These are phyloP conservation scores for Candida loeiensis DNA, from an alignment of 805 yeast genomes.

Conservation along the genomic window DNA sequence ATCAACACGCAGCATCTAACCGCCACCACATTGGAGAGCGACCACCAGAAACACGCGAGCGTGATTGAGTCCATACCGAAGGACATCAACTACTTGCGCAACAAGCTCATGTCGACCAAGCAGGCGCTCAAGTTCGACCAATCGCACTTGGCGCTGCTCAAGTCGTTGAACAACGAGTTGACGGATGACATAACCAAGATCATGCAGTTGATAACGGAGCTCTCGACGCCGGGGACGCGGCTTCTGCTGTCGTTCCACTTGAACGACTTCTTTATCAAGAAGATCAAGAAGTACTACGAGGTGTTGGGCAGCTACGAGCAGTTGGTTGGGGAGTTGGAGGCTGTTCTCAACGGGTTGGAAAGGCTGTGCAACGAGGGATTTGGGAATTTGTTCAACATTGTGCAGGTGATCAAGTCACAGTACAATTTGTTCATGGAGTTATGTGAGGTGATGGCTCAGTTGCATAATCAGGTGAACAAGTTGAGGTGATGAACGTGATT, in stretches of 20 bases:
- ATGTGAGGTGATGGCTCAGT: constrained; percentile 68
- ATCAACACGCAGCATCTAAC: constrained; percentile 71
- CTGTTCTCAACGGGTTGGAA: constrained; percentile 45
- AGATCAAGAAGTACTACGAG: constrained; percentile 47
- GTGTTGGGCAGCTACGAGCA: constrained; percentile 55
- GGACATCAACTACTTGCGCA: constrained; percentile 61
- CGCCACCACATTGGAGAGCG: constrained; percentile 63
- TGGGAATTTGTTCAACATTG: constrained; percentile 43
- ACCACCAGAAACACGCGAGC: constrained; percentile 57
- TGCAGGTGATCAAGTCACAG: constrained; percentile 63
- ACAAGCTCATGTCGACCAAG: constrained; percentile 58
- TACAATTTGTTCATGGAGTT: constrained; percentile 69
- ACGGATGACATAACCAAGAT: constrained; percentile 52
- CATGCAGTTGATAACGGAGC: constrained; percentile 51
- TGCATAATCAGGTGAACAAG: constrained; percentile 44
- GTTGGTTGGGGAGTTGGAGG: constrained; percentile 59
- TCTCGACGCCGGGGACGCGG: constrained; percentile 52
- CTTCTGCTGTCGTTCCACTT: constrained; percentile 53
- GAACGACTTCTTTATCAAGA: constrained; percentile 51
- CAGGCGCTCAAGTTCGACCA: constrained; percentile 57
- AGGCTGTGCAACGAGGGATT: constrained; percentile 36
- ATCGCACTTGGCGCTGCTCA: constrained; percentile 31
- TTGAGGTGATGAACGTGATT: constrained; percentile 5
- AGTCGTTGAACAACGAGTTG: constrained; percentile 36
- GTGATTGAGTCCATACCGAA: constrained; percentile 69